These are phyloP conservation scores for Marchantia polymorpha DNA, from an alignment of 225 moss, liverwort and hornwort species.

Conservation along the genomic window DNA sequence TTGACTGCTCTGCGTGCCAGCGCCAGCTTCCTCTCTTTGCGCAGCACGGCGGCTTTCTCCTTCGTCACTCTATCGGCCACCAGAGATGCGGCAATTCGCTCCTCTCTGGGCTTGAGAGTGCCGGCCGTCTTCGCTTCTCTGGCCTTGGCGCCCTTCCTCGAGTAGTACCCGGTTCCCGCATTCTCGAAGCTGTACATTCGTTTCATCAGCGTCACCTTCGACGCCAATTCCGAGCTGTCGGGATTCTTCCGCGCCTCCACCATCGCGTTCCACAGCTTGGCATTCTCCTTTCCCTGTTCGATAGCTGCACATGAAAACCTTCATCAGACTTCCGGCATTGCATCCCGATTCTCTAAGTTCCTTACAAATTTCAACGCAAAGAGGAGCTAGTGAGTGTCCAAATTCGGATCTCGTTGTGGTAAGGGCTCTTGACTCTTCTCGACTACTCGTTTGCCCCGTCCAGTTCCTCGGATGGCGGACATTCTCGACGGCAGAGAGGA, in stretches of 20 bases:
- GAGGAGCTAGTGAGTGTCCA: no score
- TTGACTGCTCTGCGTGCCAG: slow-evolving; percentile 46
- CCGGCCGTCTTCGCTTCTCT: slow-evolving; percentile 57
- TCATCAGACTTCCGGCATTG: no score
- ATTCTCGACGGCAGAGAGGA: no score
- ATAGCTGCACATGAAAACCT: background rate
- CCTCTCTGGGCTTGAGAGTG: slow-evolving; percentile 55
- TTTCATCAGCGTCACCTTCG: background rate
- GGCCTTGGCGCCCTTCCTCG: slow-evolving; percentile 66
- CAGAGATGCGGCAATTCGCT: slow-evolving; percentile 55
- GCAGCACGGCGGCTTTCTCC: slow-evolving; percentile 40
- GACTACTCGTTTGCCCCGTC: no score
- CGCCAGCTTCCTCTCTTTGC: slow-evolving; percentile 49
- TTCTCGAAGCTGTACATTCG: background rate
- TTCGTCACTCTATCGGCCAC: slow-evolving; percentile 55
- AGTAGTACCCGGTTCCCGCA: slow-evolving; percentile 50
- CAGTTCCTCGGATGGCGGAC: no score
- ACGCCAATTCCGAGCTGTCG: background rate
- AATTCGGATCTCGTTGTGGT: no score
- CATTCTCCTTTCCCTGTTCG: slow-evolving; percentile 14
- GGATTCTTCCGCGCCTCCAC: slow-evolving; percentile 2
- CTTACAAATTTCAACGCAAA: no score
- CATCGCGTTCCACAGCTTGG: slow-evolving; percentile 12
- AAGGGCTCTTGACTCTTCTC: no score
- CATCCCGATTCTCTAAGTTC: no score